Evolutionary conservation across 2,329 filamentous ascomycete genomes (phyloP).

Genomic region (Aschersonia sp.): DNA sequence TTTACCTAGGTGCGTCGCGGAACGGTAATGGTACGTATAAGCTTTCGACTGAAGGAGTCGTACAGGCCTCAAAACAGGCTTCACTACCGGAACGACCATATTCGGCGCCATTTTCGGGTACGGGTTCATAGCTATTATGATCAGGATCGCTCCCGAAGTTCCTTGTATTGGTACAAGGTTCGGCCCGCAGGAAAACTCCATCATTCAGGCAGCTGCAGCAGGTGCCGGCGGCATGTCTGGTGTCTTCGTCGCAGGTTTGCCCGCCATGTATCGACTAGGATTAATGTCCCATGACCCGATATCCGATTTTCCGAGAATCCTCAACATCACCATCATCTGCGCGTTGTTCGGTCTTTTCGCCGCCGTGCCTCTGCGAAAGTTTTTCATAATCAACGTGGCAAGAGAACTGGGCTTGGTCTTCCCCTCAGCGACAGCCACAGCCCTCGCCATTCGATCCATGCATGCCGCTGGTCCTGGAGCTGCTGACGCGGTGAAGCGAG

Average conservation of each 20-base stretch:
- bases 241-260: conserved; percentile 44
- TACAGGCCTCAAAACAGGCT: conserved; percentile 34
- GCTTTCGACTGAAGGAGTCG: no score
- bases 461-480: conserved; percentile 39
- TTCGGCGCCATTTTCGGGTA: conserved; percentile 45
- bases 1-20: conserved; percentile 36
- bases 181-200: conserved; percentile 48
- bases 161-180: conserved; percentile 39
- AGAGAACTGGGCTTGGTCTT: conserved; percentile 45
- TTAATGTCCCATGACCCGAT: conserved; percentile 33
- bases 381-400: conserved; percentile 53
- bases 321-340: conserved; percentile 45
- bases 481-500: conserved; percentile 37
- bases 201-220: conserved; percentile 44
- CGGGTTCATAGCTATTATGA: conserved; percentile 39
- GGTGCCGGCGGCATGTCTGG: conserved; percentile 42
- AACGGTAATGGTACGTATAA: no score
- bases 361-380: conserved; percentile 47
- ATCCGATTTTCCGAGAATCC: conserved; percentile 40
- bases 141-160: conserved; percentile 29
- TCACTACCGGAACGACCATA: conserved; percentile 32
- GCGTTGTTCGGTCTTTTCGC: conserved; percentile 52
- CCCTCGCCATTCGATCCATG: conserved; percentile 49
- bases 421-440: conserved; percentile 43
- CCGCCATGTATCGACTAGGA: conserved; percentile 42